These are phyloP conservation scores for Zymoseptoria tritici DNA, from an alignment of 2,329 filamentous ascomycete species.

Conservation along the genomic window DNA sequence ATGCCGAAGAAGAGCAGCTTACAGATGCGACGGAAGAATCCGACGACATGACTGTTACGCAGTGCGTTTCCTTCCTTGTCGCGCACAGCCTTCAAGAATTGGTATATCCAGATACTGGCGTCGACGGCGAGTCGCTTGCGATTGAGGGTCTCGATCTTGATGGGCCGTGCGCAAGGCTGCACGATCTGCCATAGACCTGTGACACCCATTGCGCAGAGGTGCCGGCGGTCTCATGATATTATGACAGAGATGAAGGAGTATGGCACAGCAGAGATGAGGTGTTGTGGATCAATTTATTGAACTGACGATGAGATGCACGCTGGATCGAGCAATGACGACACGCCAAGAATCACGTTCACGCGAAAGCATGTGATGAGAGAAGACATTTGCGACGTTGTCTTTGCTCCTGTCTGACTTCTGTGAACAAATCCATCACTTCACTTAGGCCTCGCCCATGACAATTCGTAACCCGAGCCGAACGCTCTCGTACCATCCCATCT, in stretches of 20 bases:
- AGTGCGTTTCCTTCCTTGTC: conserved; percentile 97
- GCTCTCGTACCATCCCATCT: no score
- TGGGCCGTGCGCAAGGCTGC: conserved; percentile 88
- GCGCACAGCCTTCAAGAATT: conserved; percentile 96
- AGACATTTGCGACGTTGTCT: no score
- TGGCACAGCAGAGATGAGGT: not conserved
- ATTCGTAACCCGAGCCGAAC: no score
- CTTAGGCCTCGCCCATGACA: no score
- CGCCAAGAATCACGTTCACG: no score
- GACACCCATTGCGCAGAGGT: conserved; percentile 66
- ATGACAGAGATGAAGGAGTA: not conserved
- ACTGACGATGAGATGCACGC: not conserved
- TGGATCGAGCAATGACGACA: no score
- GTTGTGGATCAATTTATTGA: no score
- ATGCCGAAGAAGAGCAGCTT: conserved; percentile 96
- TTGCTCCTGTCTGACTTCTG: no score
- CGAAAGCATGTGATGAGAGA: no score
- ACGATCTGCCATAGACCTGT: conserved; percentile 96
- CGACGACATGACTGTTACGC: conserved; percentile 90
- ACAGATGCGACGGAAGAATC: conserved; percentile 97
- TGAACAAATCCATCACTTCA: no score
- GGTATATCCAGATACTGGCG: conserved; percentile 99
- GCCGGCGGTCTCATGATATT: not conserved
- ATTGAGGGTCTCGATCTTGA: conserved; percentile 93
- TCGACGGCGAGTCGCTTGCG: conserved; percentile 94